A percentile compares a stretch with the other conserved stretches of the same genome.
phyloP scores from a whole-genome alignment of 768 basidiomycete species.

The Kwoniella newhampshirensis region DNA sequence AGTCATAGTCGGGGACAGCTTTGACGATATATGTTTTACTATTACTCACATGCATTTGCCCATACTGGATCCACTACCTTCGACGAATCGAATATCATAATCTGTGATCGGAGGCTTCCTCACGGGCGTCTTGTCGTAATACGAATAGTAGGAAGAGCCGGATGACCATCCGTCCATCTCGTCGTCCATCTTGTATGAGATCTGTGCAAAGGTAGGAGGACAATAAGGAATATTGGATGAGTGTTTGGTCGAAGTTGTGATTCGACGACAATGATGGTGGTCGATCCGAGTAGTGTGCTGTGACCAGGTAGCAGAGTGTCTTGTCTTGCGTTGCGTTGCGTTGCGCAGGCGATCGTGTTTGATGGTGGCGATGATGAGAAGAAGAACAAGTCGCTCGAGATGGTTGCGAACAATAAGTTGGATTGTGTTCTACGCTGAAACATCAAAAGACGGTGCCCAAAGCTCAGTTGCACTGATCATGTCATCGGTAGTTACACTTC shows the following conservation, averaged over 20 bases:
- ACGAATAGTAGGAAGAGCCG: constrained; percentile 28
- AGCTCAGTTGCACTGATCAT: no score
- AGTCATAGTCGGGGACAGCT: not conserved
- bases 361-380: constrained; percentile 18
- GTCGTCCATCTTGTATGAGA: constrained; percentile 26
- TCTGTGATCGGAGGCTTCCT: constrained; percentile 25
- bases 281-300: no score
- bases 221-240: constrained; percentile 10
- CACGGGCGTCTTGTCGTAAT: constrained; percentile 19
- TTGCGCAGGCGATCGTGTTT: no score
- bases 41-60: constrained; percentile 47
- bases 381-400: not conserved
- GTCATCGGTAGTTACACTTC: no score
- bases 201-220: constrained; percentile 3
- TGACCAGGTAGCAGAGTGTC: no score
- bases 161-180: constrained; percentile 31
- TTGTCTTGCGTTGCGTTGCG: no score
- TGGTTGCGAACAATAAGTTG: no score
- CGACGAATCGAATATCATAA: constrained; percentile 37
- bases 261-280: no score
- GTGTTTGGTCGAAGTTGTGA: not conserved
- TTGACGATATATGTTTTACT: not conserved
- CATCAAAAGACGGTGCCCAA: no score
- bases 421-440: no score
- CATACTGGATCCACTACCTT: constrained; percentile 22